phyloP scores from a whole-genome alignment of 192 early-diverging fungal genomes.

The Chytriomyces sp. region DNA sequence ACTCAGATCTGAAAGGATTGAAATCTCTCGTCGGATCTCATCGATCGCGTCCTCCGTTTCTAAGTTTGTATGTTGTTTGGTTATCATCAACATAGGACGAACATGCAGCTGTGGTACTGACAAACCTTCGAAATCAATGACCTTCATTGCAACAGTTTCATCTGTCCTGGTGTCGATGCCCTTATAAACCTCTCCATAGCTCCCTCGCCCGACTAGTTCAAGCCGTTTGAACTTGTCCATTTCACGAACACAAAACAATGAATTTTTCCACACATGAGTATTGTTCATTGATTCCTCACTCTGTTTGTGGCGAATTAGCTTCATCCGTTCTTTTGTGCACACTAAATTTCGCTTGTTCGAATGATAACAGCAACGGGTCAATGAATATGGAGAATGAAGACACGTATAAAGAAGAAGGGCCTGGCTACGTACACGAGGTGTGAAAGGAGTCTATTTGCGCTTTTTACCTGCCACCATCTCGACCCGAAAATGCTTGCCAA shows the following conservation, averaged over 20 bases:
- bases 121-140: conserved; percentile 87
- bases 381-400: too few relatives aligned
- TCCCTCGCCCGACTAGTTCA: conserved; percentile 20
- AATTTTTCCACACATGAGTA: too few relatives aligned
- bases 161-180: conserved; percentile 70
- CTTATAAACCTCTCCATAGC: conserved; percentile 38
- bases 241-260: too few relatives aligned
- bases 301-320: too few relatives aligned
- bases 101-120: background rate
- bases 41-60: conserved; percentile 97
- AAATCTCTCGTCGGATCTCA: conserved; percentile 97
- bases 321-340: too few relatives aligned
- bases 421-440: too few relatives aligned
- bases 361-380: too few relatives aligned
- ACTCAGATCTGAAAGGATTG: conserved; percentile 83
- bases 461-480: background rate
- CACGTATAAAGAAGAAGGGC: too few relatives aligned
- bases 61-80: too few relatives aligned
- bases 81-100: background rate
- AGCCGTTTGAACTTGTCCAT: conserved; percentile 17
- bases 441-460: too few relatives aligned
- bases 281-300: too few relatives aligned
- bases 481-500: background rate
- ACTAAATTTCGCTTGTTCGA: too few relatives aligned
- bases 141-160: conserved; percentile 90